Conservation (phyloP, 768 basidiomycete genomes). For the Kockovaella imperatae region DNA sequence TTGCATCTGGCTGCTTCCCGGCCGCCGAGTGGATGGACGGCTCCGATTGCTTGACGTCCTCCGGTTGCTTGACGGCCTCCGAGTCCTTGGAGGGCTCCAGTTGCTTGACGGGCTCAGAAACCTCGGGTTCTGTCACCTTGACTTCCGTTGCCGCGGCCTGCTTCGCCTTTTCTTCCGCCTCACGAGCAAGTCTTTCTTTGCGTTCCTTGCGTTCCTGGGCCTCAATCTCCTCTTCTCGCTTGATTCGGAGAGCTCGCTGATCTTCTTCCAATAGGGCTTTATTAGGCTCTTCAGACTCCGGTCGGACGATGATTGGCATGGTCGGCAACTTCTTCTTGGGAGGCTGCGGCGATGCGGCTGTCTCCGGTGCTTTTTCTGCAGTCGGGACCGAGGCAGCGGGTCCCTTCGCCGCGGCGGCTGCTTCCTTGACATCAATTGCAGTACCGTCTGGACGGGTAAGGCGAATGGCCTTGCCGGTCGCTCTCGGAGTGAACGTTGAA, state of each 20-base stretch:
- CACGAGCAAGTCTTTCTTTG: conserved; percentile 45
- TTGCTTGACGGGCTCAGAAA: conserved; percentile 19
- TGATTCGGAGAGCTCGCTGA: conserved; percentile 24
- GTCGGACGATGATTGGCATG: conserved; percentile 36
- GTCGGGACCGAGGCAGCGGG: conserved; percentile 41
- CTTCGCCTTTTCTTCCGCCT: conserved; percentile 25
- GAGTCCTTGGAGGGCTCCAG: conserved; percentile 15
- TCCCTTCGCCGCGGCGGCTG: conserved; percentile 47
- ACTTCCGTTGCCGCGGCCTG: conserved; percentile 2
- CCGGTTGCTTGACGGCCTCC: background rate
- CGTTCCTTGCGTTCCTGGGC: conserved; percentile 43
- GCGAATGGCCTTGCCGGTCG: conserved; percentile 44
- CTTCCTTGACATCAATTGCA: conserved; percentile 49
- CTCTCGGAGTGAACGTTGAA: conserved; percentile 44
- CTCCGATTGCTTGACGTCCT: conserved; percentile 12
- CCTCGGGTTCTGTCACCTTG: conserved; percentile 9
- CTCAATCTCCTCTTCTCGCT: conserved; percentile 36
- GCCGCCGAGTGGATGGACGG: conserved; percentile 2
- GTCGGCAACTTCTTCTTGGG: conserved; percentile 25
- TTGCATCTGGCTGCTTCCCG: conserved; percentile 19
- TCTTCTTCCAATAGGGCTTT: conserved; percentile 28
- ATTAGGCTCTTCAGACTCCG: conserved; percentile 41
- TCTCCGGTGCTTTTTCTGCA: conserved; percentile 36
- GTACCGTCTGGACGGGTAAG: conserved; percentile 48
- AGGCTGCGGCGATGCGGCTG: conserved; percentile 42